phyloP scores from a whole-genome alignment of 2,329 filamentous ascomycete genomes.

The Tolypocladium tropicale region DNA sequence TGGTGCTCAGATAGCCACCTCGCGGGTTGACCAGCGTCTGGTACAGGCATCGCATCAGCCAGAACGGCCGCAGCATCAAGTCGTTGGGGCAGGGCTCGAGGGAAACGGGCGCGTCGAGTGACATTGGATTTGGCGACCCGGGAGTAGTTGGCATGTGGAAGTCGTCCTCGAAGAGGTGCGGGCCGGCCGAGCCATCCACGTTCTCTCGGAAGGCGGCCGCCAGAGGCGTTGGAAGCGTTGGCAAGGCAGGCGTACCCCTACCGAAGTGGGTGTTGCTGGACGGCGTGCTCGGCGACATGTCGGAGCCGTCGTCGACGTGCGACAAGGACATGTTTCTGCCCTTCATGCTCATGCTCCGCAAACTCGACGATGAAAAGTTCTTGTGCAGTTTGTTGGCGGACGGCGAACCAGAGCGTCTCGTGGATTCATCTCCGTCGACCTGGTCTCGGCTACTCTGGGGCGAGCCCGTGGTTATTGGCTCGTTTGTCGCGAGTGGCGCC shows the following conservation, averaged over 20 bases:
- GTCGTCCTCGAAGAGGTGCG: constrained; percentile 76
- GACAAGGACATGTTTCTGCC: constrained; percentile 63
- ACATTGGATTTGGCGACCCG: constrained; percentile 54
- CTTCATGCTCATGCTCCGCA: constrained; percentile 63
- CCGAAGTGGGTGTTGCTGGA: constrained; percentile 58
- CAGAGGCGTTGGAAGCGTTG: constrained; percentile 58
- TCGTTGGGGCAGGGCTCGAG: constrained; percentile 89
- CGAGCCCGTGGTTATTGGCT: constrained; percentile 15
- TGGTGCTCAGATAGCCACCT: constrained; percentile 84
- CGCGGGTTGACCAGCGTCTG: constrained; percentile 86
- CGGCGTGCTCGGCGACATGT: constrained; percentile 65
- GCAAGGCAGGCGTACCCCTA: constrained; percentile 38
- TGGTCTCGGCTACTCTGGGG: constrained; percentile 21
- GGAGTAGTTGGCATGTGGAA: constrained; percentile 59
- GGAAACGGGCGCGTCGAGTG: constrained; percentile 58
- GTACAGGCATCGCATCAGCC: constrained; percentile 91
- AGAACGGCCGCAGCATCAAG: constrained; percentile 85
- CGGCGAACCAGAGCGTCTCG: constrained; percentile 42
- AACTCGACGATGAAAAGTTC: constrained; percentile 60
- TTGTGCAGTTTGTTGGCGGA: constrained; percentile 43
- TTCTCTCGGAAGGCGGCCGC: constrained; percentile 51
- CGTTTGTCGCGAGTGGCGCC: constrained; percentile 16
- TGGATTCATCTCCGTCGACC: constrained; percentile 24
- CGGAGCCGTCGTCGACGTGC: constrained; percentile 49
- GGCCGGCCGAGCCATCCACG: constrained; percentile 47